These are phyloP conservation scores for Leersia perrieri DNA, from an alignment of 176 grass and related monocot species.

Conservation along the genomic window DNA sequence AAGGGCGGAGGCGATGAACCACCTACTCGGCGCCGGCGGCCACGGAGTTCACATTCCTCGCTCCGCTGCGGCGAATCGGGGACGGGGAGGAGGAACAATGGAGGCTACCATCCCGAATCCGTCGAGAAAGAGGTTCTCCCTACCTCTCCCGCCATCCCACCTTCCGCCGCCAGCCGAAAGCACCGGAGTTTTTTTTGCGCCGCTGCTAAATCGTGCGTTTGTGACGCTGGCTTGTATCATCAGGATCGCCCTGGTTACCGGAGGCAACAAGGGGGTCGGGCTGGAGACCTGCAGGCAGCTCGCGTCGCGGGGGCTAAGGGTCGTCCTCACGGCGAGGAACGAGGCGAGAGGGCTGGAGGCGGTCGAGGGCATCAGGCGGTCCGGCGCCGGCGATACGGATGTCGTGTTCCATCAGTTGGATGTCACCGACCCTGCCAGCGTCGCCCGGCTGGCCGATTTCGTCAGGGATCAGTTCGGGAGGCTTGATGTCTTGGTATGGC, in stretches of 20 bases:
- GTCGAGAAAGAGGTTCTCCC: conserved; percentile 43
- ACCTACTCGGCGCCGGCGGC: not conserved
- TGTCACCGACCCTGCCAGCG: conserved; percentile 48
- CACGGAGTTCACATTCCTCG: not conserved
- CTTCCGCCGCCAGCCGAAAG: not conserved
- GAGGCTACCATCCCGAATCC: conserved; percentile 24
- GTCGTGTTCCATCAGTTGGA: conserved; percentile 70
- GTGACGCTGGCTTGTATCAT: not conserved
- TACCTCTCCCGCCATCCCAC: not conserved
- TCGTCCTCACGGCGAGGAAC: conserved; percentile 67
- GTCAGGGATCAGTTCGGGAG: conserved; percentile 46
- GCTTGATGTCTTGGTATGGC: conserved; percentile 67
- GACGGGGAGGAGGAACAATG: conserved; percentile 6
- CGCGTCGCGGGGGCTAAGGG: conserved; percentile 38
- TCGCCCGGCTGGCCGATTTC: conserved; percentile 49
- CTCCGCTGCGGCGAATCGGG: not conserved
- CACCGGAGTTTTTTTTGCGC: not conserved
- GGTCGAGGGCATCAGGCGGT: conserved; percentile 31
- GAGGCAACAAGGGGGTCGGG: conserved; percentile 70
- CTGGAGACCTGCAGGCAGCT: conserved; percentile 75
- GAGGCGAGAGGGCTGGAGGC: conserved; percentile 54
- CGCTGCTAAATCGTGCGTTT: not conserved
- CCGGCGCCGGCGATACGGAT: conserved; percentile 18
- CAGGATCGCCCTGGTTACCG: conserved; percentile 67
- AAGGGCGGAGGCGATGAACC: conserved; percentile 9